Conservation (phyloP, 2,329 filamentous ascomycete genomes). For the Coniochaeta sp. region DNA sequence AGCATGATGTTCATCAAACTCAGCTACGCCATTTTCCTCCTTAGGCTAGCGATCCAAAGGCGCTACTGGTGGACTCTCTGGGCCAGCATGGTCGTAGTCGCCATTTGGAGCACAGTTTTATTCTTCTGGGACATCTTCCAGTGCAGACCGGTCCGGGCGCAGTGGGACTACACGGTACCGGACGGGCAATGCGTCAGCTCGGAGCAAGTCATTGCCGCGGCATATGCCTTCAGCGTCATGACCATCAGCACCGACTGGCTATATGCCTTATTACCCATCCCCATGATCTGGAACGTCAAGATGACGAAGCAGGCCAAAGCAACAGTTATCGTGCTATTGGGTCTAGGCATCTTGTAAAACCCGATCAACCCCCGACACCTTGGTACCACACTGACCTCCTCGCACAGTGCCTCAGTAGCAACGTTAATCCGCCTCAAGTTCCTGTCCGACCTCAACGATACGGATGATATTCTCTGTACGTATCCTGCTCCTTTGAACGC, state of each 20-base stretch:
- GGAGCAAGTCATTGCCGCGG: constrained; percentile 37
- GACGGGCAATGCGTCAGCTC: constrained; percentile 34
- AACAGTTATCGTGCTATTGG: constrained; percentile 42
- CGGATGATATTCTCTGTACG: constrained; percentile 43
- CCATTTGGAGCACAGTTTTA: constrained; percentile 38
- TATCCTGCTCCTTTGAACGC: constrained; percentile 11
- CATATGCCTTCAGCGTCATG: constrained; percentile 45
- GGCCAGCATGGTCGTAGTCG: constrained; percentile 36
- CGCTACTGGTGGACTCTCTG: constrained; percentile 42
- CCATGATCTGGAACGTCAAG: constrained; percentile 47
- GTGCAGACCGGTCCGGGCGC: constrained; percentile 40
- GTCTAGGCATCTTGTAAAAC: constrained; percentile 44
- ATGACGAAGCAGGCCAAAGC: constrained; percentile 45
- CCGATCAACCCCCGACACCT: too few species aligned
- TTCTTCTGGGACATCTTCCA: constrained; percentile 48
- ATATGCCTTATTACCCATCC: constrained; percentile 45
- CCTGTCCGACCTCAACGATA: constrained; percentile 35
- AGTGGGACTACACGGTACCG: constrained; percentile 47
- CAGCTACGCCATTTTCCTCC: constrained; percentile 45
- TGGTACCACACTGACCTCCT: too few species aligned
- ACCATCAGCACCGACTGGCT: constrained; percentile 48
- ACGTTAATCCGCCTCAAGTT: constrained; percentile 46
- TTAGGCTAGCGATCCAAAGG: constrained; percentile 37
- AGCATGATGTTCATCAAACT: constrained; percentile 53
- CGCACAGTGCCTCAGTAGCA: constrained; percentile 41